Conservation (phyloP, 257 asterid genomes). For the Osmanthus fragrans region DNA sequence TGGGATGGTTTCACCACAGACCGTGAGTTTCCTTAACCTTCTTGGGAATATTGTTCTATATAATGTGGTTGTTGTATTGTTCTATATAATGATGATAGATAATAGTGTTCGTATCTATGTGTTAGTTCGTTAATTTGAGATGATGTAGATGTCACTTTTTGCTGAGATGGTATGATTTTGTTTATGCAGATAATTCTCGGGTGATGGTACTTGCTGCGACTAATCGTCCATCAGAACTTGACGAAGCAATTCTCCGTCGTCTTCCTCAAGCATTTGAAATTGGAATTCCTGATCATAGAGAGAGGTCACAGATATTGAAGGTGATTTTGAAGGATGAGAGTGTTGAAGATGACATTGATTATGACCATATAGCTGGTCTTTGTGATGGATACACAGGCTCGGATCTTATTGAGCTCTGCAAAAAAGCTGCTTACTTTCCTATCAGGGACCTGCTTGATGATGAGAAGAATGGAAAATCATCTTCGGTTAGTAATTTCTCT, state of each 20-base stretch:
- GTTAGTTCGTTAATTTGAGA: background rate
- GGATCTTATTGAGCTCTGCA: constrained; percentile 88
- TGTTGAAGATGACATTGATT: constrained; percentile 60
- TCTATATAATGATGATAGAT: constrained; percentile 4
- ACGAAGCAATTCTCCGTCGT: constrained; percentile 95
- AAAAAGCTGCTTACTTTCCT: constrained; percentile 89
- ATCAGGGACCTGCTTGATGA: constrained; percentile 72
- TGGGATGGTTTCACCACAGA: no score
- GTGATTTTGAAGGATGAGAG: constrained; percentile 84
- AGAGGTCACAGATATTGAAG: constrained; percentile 73
- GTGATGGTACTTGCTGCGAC: constrained; percentile 99
- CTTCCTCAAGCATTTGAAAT: constrained; percentile 96
- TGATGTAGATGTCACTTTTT: background rate
- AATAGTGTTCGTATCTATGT: background rate
- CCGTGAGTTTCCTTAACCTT: background rate
- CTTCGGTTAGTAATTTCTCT: constrained; percentile 45
- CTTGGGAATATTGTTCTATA: background rate
- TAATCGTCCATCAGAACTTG: constrained; percentile 97
- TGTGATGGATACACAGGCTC: constrained; percentile 93
- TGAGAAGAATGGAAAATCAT: constrained; percentile 61
- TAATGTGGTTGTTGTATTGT: constrained; percentile 7
- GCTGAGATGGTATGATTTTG: constrained; percentile 17
- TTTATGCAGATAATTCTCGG: constrained; percentile 65
- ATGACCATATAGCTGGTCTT: constrained; percentile 61
- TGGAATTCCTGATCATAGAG: constrained; percentile 66